These are phyloP conservation scores for Fusarium irregulare DNA, from an alignment of 2,329 filamentous ascomycete species.

Conservation along the genomic window DNA sequence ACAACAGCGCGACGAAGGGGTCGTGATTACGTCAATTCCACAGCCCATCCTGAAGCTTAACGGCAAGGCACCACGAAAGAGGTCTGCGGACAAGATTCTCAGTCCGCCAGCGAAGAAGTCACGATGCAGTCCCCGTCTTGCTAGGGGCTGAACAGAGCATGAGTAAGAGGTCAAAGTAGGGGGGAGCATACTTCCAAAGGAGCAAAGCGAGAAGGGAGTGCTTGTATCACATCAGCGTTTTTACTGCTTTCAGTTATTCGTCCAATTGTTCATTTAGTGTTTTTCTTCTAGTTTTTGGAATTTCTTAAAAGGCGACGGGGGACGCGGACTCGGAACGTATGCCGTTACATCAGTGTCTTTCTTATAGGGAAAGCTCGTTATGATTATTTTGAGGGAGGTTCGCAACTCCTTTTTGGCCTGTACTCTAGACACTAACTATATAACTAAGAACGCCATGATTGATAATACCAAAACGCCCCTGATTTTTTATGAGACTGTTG, in stretches of 20 bases:
- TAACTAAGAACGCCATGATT: slow-evolving; percentile 29
- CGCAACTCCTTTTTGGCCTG: slow-evolving; percentile 31
- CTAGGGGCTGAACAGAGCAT: background rate
- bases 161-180: slow-evolving; percentile 2
- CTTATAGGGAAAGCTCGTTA: slow-evolving; percentile 14
- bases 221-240: slow-evolving; percentile 39
- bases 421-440: slow-evolving; percentile 44
- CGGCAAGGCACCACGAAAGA: slow-evolving; percentile 10
- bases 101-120: slow-evolving; percentile 10
- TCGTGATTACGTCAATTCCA: background rate
- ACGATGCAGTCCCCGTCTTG: slow-evolving; percentile 15
- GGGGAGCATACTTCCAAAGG: slow-evolving; percentile 7
- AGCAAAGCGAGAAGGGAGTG: slow-evolving; percentile 7
- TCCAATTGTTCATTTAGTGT: slow-evolving; percentile 21
- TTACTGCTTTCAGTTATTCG: slow-evolving; percentile 17
- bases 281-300: slow-evolving; percentile 25
- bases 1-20: background rate
- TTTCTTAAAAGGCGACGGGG: slow-evolving; percentile 22
- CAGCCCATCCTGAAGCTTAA: background rate
- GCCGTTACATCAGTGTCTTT: slow-evolving; percentile 14
- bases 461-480: slow-evolving; percentile 10
- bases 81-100: background rate
- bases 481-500: background rate
- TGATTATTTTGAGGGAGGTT: slow-evolving; percentile 17
- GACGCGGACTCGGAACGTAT: slow-evolving; percentile 15